phyloP scores from a whole-genome alignment of 768 basidiomycete genomes.

The Hypsizygus marmoreus region DNA sequence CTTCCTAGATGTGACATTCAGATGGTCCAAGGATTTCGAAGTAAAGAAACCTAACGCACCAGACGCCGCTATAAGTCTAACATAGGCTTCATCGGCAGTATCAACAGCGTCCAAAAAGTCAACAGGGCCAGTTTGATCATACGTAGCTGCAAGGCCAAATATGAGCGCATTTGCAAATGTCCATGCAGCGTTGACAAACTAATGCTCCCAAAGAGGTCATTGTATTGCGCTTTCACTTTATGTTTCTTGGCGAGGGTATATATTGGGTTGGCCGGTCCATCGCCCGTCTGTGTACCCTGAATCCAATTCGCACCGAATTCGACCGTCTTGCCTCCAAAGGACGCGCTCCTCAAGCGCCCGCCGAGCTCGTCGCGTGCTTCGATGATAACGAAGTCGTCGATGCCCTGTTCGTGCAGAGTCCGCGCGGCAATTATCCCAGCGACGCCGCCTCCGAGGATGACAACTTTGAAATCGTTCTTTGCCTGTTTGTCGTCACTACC shows the following conservation, averaged over 20 bases:
- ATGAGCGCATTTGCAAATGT: neutral
- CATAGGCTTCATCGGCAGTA: constrained; percentile 40
- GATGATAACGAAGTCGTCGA: constrained; percentile 60
- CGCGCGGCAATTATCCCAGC: constrained; percentile 67
- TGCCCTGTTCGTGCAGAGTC: constrained; percentile 52
- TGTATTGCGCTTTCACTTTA: constrained; percentile 45
- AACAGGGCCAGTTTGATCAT: constrained; percentile 49
- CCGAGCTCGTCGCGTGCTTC: constrained; percentile 63
- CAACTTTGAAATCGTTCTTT: constrained; percentile 32
- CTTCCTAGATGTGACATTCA: constrained; percentile 41
- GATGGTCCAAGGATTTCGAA: neutral
- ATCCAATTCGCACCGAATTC: constrained; percentile 68
- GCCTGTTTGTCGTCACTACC: neutral
- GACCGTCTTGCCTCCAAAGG: constrained; percentile 50
- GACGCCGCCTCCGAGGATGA: constrained; percentile 69
- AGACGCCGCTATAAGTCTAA: constrained; percentile 41
- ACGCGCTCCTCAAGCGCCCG: constrained; percentile 54
- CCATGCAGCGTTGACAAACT: constrained; percentile 34
- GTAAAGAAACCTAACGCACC: constrained; percentile 33
- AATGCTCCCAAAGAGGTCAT: constrained; percentile 43
- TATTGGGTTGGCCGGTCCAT: constrained; percentile 61
- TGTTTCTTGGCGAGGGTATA: constrained; percentile 58
- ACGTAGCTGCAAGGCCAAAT: constrained; percentile 44
- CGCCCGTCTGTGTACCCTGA: constrained; percentile 46
- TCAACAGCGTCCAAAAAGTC: constrained; percentile 51